Conservation (phyloP, 257 asterid genomes). For the Knoxia roxburghii region DNA sequence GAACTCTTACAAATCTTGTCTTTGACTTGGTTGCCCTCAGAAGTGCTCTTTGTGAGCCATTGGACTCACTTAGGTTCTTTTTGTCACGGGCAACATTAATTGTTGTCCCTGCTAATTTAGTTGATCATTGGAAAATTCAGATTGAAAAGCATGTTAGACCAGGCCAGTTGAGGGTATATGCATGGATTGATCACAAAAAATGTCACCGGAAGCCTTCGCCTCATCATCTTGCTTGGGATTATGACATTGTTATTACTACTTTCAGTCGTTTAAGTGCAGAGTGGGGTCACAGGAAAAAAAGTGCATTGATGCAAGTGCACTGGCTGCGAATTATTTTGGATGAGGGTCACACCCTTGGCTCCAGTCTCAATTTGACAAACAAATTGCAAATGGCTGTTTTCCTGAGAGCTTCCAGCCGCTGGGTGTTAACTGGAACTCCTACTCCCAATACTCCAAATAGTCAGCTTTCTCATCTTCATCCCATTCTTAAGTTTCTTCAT, state of each 20-base stretch:
- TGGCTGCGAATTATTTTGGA: conserved; percentile 93
- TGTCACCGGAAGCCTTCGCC: conserved; percentile 71
- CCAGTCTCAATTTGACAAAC: conserved; percentile 85
- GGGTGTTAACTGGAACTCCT: conserved; percentile 98
- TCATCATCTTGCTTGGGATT: conserved; percentile 90
- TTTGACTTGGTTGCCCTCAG: conserved; percentile 90
- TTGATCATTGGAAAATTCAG: conserved; percentile 92
- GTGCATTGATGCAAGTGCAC: conserved; percentile 86
- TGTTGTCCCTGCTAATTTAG: conserved; percentile 88
- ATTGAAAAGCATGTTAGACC: conserved; percentile 76
- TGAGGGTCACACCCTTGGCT: conserved; percentile 98
- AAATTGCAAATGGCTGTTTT: conserved; percentile 91
- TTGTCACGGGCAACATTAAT: conserved; percentile 83
- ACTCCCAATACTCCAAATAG: conserved; percentile 96
- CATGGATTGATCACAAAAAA: conserved; percentile 78
- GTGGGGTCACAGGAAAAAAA: conserved; percentile 75
- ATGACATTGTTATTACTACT: conserved; percentile 90
- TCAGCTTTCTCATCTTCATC: conserved; percentile 86
- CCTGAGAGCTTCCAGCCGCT: conserved; percentile 72
- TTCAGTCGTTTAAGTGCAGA: conserved; percentile 94
- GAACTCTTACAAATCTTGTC: conserved; percentile 52
- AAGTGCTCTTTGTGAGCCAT: conserved; percentile 81
- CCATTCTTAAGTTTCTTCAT: conserved; percentile 83
- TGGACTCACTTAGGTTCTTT: conserved; percentile 66
- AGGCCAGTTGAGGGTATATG: conserved; percentile 71